Evolutionary conservation across 2,329 filamentous ascomycete genomes (phyloP), one percentile per base, ranked within the genome.

Genomic region (Zasmidium angulare): DNA sequence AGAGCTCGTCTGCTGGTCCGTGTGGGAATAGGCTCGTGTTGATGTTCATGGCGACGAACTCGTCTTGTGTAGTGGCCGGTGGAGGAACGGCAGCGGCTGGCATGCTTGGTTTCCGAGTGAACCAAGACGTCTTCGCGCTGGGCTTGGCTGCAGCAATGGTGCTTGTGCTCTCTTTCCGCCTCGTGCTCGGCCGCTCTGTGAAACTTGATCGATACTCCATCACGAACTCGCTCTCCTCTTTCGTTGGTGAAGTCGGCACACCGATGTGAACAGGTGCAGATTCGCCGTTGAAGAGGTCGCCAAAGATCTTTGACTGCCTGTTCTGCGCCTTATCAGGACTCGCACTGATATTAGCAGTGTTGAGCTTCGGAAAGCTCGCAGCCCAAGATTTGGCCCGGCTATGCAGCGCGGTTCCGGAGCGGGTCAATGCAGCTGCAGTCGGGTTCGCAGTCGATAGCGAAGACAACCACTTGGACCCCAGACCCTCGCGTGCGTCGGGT

Each of bases 21-120:
- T 80, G 72, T 4, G 84, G 82, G 64, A 84, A 85, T 46, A 87
- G 78, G 4, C 81, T 75, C 24, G 78, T 75, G 36, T 76, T 74
- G 63, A 86, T 80, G 69, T 85, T 82, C 47, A 86, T 70, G 56
- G 79, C 81, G 7, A 83, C 71, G 22, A 86, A 73, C 58, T 83
- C 80, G 66, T 87, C 84, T 43, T 64, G 50, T 12, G 54, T 55
- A 11, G 53, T 48, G 50, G 61, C 60, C 3, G 14, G 24, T 31
- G 63, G 31, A 26, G 61, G 50, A 14, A 59, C 19, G 26, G 52
- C 48, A 52, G 58, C 46, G 36, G 53, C 54, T 9, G 59, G 59
- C 9, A 46, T 50, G 22, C 62, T 63, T 7, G 63, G 48, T 53
- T 70, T 68, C n/a, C 71, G 68, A 11, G 60, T 58, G 54, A 75